Evolutionary conservation across 1,139 yeast species (phyloP), one percentile per base, ranked within the genome.

Genomic region (Tardiomyces digboiensis): DNA sequence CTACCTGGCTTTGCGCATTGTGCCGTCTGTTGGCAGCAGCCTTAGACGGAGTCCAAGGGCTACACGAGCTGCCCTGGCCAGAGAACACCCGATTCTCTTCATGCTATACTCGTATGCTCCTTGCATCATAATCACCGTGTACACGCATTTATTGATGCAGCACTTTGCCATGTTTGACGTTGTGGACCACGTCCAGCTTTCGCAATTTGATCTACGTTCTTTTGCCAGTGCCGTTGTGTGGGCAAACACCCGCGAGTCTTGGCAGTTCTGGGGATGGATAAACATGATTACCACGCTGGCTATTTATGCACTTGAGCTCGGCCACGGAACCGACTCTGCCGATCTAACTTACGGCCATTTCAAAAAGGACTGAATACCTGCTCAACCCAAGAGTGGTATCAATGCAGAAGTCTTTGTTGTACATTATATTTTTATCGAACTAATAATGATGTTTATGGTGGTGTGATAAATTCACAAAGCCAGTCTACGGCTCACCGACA

Each of bases 241-340:
- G 82, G 78, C 40, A 81, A 85, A 60, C 79, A 93, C 49, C 13
- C 58, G 65, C 39, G 54, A 54, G 42, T 58, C 70, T 14, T 84
- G 95, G 86, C 87, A 86, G 57, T 85, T 89, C 61, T 89, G 98
- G 97, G 87, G 89, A 55, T 89, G 97, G 97, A 75, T 85, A 46
- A 89, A 89, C 59, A 85, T 89, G 72, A 80, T 80, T 52, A 76
- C 82, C 44, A 84, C 95, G 12, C 68, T 91, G 47, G 66, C 78
- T n/a, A 68, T 91, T 41, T 91, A 91, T 63, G 80, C 83, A 36
- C 71, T 84, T 45, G 97, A 89, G 64, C 69, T 89, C 44, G 67
- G 19, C 37, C 19, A 33, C 19, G 37, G 37, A 19, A 33, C 19
- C 6, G 37, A 33, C 8, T 26, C 33, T 4, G 33, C 33, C 33